Evolutionary conservation across 192 early-diverging fungal species (phyloP).

Genomic region (Backusella liffmaniae): DNA sequence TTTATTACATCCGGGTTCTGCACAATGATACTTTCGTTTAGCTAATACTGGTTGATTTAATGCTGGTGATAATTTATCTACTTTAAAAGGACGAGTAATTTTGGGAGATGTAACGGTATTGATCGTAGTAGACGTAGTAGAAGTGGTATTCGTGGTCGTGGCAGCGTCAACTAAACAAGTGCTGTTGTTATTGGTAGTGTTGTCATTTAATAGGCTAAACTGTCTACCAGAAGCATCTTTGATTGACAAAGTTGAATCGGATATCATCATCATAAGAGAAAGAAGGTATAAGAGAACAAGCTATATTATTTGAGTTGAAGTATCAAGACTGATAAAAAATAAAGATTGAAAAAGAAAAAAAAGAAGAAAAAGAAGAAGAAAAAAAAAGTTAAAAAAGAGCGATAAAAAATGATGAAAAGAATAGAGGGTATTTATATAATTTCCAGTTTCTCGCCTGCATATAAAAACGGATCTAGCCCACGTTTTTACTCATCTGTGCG

Average conservation of each 20-base stretch:
- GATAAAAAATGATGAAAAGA: conserved; percentile 1
- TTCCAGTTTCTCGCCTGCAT: background rate
- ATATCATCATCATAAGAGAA: background rate
- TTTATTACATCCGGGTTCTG: conserved; percentile 63
- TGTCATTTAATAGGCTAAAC: conserved; percentile 52
- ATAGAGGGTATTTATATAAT: background rate
- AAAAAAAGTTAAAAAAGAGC: conserved; percentile 15
- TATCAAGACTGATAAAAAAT: background rate
- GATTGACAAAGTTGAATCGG: conserved; percentile 39
- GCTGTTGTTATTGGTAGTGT: background rate
- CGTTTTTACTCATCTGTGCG: background rate
- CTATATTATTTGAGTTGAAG: background rate
- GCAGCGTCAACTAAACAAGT: background rate
- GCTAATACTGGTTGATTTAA: conserved; percentile 3
- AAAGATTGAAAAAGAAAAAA: conserved; percentile 15
- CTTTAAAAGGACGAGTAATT: conserved; percentile 5
- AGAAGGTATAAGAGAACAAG: background rate
- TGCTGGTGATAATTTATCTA: background rate
- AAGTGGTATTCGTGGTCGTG: background rate
- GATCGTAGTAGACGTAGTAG: background rate
- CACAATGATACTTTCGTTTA: conserved; percentile 68
- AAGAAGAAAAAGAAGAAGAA: background rate
- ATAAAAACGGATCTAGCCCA: background rate
- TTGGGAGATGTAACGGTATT: background rate
- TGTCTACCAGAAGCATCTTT: conserved; percentile 51